Percentiles rank a stretch among this genome's conserved stretches.
Conservation (phyloP, 2,329 filamentous ascomycete genomes). For the Paecilomyces fulvus region DNA sequence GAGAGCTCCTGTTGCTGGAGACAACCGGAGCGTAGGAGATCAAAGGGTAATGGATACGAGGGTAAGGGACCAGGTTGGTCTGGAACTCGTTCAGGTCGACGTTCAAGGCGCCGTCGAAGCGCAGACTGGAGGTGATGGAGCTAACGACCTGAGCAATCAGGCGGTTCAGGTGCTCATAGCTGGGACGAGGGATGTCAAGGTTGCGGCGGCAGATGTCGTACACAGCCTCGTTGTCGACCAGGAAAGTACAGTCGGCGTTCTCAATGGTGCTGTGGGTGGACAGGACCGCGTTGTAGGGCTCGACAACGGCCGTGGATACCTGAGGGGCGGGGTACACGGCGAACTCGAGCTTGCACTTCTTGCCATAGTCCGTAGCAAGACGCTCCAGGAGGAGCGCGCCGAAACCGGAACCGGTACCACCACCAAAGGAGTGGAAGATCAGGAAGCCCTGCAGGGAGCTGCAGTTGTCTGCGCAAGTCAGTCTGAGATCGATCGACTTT, state of each 20-base stretch:
- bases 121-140: slow-evolving; percentile 56
- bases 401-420: slow-evolving; percentile 60
- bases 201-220: slow-evolving; percentile 60
- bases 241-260: slow-evolving; percentile 60
- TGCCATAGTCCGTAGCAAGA: slow-evolving; percentile 56
- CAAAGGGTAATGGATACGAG: slow-evolving; percentile 59
- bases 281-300: slow-evolving; percentile 57
- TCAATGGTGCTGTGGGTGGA: slow-evolving; percentile 55
- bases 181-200: slow-evolving; percentile 55
- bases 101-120: slow-evolving; percentile 59
- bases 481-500: not conserved
- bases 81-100: slow-evolving; percentile 63
- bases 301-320: slow-evolving; percentile 58
- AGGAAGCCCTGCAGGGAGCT: slow-evolving; percentile 58
- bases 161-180: slow-evolving; percentile 57
- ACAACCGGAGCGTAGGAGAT: slow-evolving; percentile 59
- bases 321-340: slow-evolving; percentile 57
- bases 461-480: slow-evolving; percentile 48
- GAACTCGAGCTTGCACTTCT: slow-evolving; percentile 62
- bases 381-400: slow-evolving; percentile 57
- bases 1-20: slow-evolving; percentile 63
- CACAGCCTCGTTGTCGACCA: slow-evolving; percentile 61
- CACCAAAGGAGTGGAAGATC: slow-evolving; percentile 61
- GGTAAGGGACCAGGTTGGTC: slow-evolving; percentile 61
- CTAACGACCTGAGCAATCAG: slow-evolving; percentile 61